Evolutionary conservation across 306 rosid genomes (phyloP), one percentile per base, ranked within the genome.

Genomic region (Hylodesmum podocarpum): DNA sequence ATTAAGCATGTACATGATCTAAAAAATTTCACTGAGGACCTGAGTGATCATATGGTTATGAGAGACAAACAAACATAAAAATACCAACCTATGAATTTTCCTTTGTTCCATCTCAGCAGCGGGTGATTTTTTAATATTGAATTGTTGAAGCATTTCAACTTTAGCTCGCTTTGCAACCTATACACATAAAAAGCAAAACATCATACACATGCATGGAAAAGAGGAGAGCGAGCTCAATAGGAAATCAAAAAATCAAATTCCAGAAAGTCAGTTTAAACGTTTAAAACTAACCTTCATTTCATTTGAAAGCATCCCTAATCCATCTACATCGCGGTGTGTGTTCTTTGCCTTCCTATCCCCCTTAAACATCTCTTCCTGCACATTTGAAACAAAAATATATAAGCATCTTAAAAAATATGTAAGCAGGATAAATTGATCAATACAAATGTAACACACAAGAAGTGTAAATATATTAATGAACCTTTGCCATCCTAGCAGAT

Each of bases 221-320:
- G 40, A 66, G 37, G 34, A 15, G 41, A 43, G 66, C 11, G 19
- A 53, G 16, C 46, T 39, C 70, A 74, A 69, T 25, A 27, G 55
- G 25, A 51, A 85, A 67, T 41, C 67, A 75, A 75, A 65, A 53
- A 43, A 70, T 49, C 53, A 79, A 24, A 46, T 39, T 16, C 50
- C 28, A 50, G 39, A 76, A 40, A n/a, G 25, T 37, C 44, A 44
- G 50, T 59, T 77, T 54, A 62, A 65, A 69, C 55, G 75, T 66
- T 73, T 72, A 75, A 72, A 84, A 89, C 96, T 81, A 83, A 92
- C 97, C 76, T 1, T 74, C 73, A 80, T 78, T 78, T 89, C 97
- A 86, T 87, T 86, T 64, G 94, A 43, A 68, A 76, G 85, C 83
- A 77, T 82, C 86, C 59, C 85, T 67, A 68, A 84, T 85, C 84